These are phyloP conservation scores for Pilasporangium apinafurcum DNA, from an alignment of 352 stramenopile genomes.

Conservation along the genomic window DNA sequence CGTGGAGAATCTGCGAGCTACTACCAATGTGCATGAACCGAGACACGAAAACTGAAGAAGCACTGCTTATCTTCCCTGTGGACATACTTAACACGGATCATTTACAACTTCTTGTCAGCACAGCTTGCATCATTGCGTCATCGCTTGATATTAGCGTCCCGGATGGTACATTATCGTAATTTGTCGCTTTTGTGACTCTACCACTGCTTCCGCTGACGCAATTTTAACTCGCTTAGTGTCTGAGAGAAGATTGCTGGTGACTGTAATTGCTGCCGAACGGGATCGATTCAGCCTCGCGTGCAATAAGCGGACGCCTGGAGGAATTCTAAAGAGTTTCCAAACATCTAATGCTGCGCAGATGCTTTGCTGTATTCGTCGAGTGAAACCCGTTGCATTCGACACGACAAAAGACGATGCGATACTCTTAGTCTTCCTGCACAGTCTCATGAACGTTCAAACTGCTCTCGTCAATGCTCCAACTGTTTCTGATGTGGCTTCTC, in stretches of 20 bases:
- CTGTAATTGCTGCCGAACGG: background rate
- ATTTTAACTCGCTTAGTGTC: too few relatives aligned
- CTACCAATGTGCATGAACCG: slow-evolving; percentile 2
- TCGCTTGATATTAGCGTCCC: slow-evolving; percentile 16
- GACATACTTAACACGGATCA: slow-evolving; percentile 9
- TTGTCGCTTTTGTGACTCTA: background rate
- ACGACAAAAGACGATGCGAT: slow-evolving; percentile 1
- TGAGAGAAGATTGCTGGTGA: background rate
- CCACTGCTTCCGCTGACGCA: too few relatives aligned
- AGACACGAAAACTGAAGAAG: background rate
- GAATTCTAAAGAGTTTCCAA: slow-evolving; percentile 12
- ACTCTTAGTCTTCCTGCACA: slow-evolving; percentile 26
- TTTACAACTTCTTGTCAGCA: slow-evolving; percentile 15
- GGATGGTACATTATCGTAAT: slow-evolving; percentile 12
- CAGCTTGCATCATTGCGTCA: slow-evolving; percentile 21
- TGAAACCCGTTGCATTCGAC: slow-evolving; percentile 5
- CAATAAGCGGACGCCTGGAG: slow-evolving; percentile 4
- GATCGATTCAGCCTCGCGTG: slow-evolving; percentile 14
- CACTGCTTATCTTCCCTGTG: slow-evolving; percentile 9
- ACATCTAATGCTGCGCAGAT: slow-evolving; percentile 1
- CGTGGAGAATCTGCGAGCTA: slow-evolving; percentile 15
- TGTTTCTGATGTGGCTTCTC: slow-evolving; percentile 10
- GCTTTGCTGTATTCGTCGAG: slow-evolving; percentile 3
- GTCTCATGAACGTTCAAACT: slow-evolving; percentile 17
- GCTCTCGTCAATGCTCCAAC: background rate